Percentiles rank a stretch among this genome's conserved stretches.
Conservation (phyloP, 1,139 yeast species). For the Zygoascus meyerae region DNA sequence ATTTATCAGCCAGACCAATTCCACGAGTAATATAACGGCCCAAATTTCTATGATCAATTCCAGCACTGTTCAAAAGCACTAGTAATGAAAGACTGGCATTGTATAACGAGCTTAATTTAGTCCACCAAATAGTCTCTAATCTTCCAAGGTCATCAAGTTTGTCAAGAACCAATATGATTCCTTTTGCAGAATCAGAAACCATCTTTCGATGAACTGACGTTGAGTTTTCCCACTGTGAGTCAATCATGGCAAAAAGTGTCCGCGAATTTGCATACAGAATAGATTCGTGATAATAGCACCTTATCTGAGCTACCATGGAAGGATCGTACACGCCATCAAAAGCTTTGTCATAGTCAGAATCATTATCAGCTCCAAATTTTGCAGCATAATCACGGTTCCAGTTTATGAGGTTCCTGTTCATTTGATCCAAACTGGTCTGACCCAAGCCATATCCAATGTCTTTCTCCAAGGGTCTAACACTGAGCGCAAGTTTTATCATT, state of each 20-base stretch:
- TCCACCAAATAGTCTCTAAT: slow-evolving; percentile 49
- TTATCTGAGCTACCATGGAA: slow-evolving; percentile 18
- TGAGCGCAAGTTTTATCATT: slow-evolving; percentile 22
- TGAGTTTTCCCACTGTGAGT: slow-evolving; percentile 15
- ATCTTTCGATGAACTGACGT: slow-evolving; percentile 15
- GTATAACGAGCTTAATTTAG: slow-evolving; percentile 43
- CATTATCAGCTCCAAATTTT: slow-evolving; percentile 2
- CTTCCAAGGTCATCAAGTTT: slow-evolving; percentile 28
- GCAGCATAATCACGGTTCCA: slow-evolving; percentile 18
- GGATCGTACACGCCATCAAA: slow-evolving; percentile 14
- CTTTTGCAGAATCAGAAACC: slow-evolving; percentile 20
- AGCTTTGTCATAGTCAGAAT: slow-evolving; percentile 7
- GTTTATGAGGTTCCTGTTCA: slow-evolving; percentile 12
- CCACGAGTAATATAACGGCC: slow-evolving; percentile 24
- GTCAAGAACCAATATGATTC: slow-evolving; percentile 31
- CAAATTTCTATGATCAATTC: slow-evolving; percentile 27
- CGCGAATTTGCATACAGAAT: slow-evolving; percentile 18
- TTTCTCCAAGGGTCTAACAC: slow-evolving; percentile 20
- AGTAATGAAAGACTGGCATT: slow-evolving; percentile 44
- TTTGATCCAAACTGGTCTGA: slow-evolving; percentile 12
- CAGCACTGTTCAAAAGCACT: slow-evolving; percentile 40
- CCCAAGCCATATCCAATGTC: slow-evolving; percentile 22
- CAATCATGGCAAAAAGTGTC: slow-evolving; percentile 18
- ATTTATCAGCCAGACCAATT: slow-evolving; percentile 33
- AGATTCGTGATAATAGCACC: slow-evolving; percentile 20